Percentiles rank a stretch among this genome's conserved stretches.
These are phyloP conservation scores for Salix suchowensis DNA, from an alignment of 345 rosid species.

Conservation along the genomic window DNA sequence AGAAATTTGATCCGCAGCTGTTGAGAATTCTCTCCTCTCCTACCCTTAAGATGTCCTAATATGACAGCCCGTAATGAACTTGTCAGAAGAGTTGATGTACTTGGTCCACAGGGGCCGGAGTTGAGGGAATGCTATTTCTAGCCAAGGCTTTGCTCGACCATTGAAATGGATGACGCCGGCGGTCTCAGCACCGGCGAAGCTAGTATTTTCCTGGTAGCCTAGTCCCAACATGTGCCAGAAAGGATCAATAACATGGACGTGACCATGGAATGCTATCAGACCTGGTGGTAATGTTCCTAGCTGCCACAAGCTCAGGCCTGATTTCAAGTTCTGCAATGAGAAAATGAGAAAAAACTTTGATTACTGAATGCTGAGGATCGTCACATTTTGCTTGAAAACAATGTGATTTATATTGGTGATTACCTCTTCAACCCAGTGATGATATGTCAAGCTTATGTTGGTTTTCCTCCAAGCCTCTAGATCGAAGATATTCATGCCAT, in stretches of 20 bases:
- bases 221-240: slow-evolving; percentile 98
- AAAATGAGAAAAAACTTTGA: neutral
- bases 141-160: slow-evolving; percentile 99
- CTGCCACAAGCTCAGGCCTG: slow-evolving; percentile 95
- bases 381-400: neutral
- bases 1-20: no score
- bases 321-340: slow-evolving; percentile 74
- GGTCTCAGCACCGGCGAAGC: slow-evolving; percentile 49
- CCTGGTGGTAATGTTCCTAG: slow-evolving; percentile 94
- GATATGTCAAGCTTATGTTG: slow-evolving; percentile 81
- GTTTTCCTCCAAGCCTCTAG: slow-evolving; percentile 87
- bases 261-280: slow-evolving; percentile 88
- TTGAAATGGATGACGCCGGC: slow-evolving; percentile 94
- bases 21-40: no score
- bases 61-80: slow-evolving; percentile 80
- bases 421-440: slow-evolving; percentile 90
- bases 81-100: slow-evolving; percentile 75
- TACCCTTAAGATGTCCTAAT: slow-evolving; percentile 35
- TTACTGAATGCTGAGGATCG: neutral
- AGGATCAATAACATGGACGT: slow-evolving; percentile 76
- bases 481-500: slow-evolving; percentile 94
- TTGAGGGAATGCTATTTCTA: slow-evolving; percentile 84
- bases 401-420: neutral
- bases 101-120: slow-evolving; percentile 83
- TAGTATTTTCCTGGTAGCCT: slow-evolving; percentile 88